A percentile compares a stretch with the other conserved stretches of the same genome.
These are phyloP conservation scores for Ogataea nitratoaversa DNA, from an alignment of 805 yeast species.

Conservation along the genomic window DNA sequence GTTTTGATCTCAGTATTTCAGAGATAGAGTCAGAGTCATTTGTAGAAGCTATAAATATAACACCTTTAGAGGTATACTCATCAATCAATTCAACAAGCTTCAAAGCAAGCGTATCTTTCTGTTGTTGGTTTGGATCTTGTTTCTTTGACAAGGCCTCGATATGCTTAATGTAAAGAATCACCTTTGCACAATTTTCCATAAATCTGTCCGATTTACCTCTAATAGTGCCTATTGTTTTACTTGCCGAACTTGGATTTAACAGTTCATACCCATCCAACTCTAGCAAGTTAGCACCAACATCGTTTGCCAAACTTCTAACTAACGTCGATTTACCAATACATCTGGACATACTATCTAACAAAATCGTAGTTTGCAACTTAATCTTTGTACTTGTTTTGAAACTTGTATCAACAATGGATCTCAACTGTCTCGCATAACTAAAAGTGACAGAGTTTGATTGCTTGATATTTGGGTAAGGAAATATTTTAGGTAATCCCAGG, in stretches of 20 bases:
- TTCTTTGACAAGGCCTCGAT: constrained; percentile 71
- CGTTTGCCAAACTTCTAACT: constrained; percentile 48
- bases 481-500: constrained; percentile 10
- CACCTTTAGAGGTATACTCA: constrained; percentile 44
- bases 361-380: constrained; percentile 53
- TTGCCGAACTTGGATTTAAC: constrained; percentile 64
- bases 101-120: constrained; percentile 41
- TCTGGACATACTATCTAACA: constrained; percentile 64
- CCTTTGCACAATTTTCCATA: constrained; percentile 38
- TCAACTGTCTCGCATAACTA: constrained; percentile 47
- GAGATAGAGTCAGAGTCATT: constrained; percentile 67
- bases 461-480: constrained; percentile 11
- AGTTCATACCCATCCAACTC: constrained; percentile 69
- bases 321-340: constrained; percentile 77
- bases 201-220: constrained; percentile 72
- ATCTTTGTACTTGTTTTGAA: constrained; percentile 29
- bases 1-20: constrained; percentile 57
- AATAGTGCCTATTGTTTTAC: constrained; percentile 73
- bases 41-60: constrained; percentile 61
- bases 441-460: constrained; percentile 26
- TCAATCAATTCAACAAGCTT: constrained; percentile 56
- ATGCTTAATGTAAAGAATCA: constrained; percentile 63
- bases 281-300: constrained; percentile 61
- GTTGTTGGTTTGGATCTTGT: constrained; percentile 49
- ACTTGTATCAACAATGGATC: constrained; percentile 53